phyloP scores from a whole-genome alignment of 1,139 yeast species.

The Taphrina betulina region DNA sequence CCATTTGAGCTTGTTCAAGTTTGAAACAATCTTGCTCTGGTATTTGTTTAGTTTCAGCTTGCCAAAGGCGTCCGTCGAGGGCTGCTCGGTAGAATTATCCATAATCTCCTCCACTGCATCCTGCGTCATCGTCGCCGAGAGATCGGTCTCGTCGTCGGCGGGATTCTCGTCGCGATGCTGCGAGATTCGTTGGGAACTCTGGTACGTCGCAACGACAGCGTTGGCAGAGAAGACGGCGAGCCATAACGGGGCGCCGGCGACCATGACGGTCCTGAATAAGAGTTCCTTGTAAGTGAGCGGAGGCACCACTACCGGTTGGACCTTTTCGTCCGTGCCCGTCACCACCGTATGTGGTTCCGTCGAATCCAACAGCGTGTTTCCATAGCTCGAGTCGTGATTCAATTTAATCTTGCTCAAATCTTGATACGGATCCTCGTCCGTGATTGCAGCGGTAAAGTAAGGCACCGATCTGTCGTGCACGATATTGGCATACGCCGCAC shows the following conservation, averaged over 20 bases:
- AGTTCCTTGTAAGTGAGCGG: slow-evolving; percentile 26
- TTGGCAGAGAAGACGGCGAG: slow-evolving; percentile 15
- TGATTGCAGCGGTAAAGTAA: slow-evolving; percentile 55
- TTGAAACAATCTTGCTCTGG: slow-evolving; percentile 34
- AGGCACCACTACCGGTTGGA: slow-evolving; percentile 16
- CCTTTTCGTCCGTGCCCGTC: background rate
- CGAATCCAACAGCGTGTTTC: slow-evolving; percentile 30
- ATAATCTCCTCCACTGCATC: slow-evolving; percentile 18
- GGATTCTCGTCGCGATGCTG: slow-evolving; percentile 4
- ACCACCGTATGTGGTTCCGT: background rate
- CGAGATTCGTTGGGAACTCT: slow-evolving; percentile 15
- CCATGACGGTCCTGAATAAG: slow-evolving; percentile 22
- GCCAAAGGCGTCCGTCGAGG: background rate
- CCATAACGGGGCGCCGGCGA: slow-evolving; percentile 34
- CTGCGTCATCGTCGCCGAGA: slow-evolving; percentile 19
- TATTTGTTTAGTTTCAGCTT: slow-evolving; percentile 30
- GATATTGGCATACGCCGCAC: slow-evolving; percentile 67
- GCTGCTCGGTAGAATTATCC: background rate
- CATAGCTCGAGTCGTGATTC: slow-evolving; percentile 39
- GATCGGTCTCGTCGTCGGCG: background rate
- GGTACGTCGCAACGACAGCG: slow-evolving; percentile 23
- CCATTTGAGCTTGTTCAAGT: slow-evolving; percentile 42
- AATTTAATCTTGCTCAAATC: slow-evolving; percentile 39
- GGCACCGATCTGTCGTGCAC: slow-evolving; percentile 70
- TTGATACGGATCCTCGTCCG: slow-evolving; percentile 52